phyloP scores from a whole-genome alignment of 129 eudicot genomes.

The Smallanthus sonchifolius region DNA sequence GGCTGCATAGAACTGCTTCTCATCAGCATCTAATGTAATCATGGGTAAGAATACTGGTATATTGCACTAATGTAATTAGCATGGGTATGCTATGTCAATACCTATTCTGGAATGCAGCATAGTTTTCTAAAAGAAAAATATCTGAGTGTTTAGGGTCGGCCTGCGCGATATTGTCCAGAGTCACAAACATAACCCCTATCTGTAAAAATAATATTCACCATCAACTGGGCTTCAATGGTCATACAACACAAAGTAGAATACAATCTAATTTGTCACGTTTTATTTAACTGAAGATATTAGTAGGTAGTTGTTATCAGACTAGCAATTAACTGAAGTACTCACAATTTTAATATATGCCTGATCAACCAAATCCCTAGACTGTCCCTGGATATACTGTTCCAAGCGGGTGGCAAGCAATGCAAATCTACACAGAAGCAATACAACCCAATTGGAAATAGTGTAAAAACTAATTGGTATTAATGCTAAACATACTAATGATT shows the following conservation, averaged over 20 bases:
- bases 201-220: slow-evolving; percentile 27
- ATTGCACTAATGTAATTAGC: background rate
- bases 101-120: slow-evolving; percentile 97
- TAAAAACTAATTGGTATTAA: background rate
- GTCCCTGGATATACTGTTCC: slow-evolving; percentile 94
- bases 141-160: slow-evolving; percentile 65
- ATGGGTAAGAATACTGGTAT: background rate
- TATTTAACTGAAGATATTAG: background rate
- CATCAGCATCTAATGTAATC: slow-evolving; percentile 22
- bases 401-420: slow-evolving; percentile 79
- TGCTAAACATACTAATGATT: background rate
- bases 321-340: slow-evolving; percentile 24
- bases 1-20: slow-evolving; percentile 56
- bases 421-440: slow-evolving; percentile 45
- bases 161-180: slow-evolving; percentile 78
- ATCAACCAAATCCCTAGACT: slow-evolving; percentile 89
- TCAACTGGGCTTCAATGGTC: slow-evolving; percentile 5
- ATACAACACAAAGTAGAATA: background rate
- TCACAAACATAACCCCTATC: slow-evolving; percentile 82
- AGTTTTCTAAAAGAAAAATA: slow-evolving; percentile 76
- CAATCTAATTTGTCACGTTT: background rate
- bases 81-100: slow-evolving; percentile 14
- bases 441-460: slow-evolving; percentile 11
- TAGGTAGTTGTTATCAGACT: background rate
- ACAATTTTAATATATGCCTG: slow-evolving; percentile 84